Evolutionary conservation across 495 filamentous ascomycete genomes (phyloP), one percentile per base, ranked within the genome.

Genomic region (Hypoxylon lienhwacheense): DNA sequence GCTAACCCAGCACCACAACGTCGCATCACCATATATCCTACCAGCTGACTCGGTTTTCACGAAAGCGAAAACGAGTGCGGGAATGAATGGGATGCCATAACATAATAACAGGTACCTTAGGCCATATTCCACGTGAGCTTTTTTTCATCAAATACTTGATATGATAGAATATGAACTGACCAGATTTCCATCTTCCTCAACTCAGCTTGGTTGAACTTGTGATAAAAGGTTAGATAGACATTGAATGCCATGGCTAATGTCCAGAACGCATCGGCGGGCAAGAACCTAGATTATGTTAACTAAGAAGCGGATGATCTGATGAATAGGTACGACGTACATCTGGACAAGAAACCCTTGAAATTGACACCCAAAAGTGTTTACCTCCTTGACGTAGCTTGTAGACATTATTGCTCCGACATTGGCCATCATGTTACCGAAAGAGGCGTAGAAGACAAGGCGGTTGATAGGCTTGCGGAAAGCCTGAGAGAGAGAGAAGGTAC

Each of bases 381-480:
- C 42, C 0, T 80, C 72, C 5, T 55, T 51, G 4, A 81, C 73
- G 14, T 79, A 83, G n/a, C 74, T 77, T 28, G 78, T 75, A 0
- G 85, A 82, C 56, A 92, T 88, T 19, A 95, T 65, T 0, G 89
- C 89, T 3, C 85, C 90, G 11, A 91, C 77, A 68, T 89, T 93
- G 41, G 86, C 84, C 68, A 90, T 74, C 26, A 92, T 75, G 61
- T 96, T 96, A 25, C 89, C 90, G 63, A 90, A 88, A 3, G 85
- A 86, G 2, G 90, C 90, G 64, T 85, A 91, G 68, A 95, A 95
- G 7, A 92, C 81, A 3, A 96, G 74, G 2, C 90, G 81, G 61
- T 95, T 95, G 71, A 96, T 91, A n/a, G 90, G 89, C 70, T 91
- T 91, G 51, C 85, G 81, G 61, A 89, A 88, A 26, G 77, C 71